Base-by-base conservation (phyloP, 257 asterid species). In the Galeopsis tetrahit region DNA sequence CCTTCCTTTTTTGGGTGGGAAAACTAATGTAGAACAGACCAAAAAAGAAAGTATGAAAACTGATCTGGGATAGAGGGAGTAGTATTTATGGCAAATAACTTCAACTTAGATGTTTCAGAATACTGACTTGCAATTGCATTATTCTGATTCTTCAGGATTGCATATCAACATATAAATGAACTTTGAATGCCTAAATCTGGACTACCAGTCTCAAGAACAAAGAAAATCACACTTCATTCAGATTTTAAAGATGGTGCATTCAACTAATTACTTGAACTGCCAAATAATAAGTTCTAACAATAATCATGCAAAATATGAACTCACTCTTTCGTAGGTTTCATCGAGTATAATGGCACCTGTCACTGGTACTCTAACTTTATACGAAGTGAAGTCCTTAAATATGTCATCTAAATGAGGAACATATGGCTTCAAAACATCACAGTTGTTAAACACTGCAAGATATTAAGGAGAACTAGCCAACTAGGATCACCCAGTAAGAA, bases 341-440 rank as follows among this genome's bases (percentile, higher is more conserved):
- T 91, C 97, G 81, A 91, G 84, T 72, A 91, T 91, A 43, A 91
- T 91, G 77, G 96, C 96, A 79, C 94, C 97, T 2, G 92, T 87
- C 59, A 91, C 96, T 58, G 97, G 97, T 83, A 91, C 97, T 68
- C 97, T 92, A 74, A 87, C 92, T 78, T 91, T 91, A 80, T 91
- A 91, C 14, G 97, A 87, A 17, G 96, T 91, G 72, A 91, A 91
- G 82, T 91, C 96, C 87, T 91, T 91, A 80, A 91, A 89, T 73
- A 89, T 91, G 77, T 91, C 96, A 70, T 91, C 97, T 52, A 91
- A 75, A 75, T 91, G 97, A 15, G 91, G 82, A 64, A 89, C 94
- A 79, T 91, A 91, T 28, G 97, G 97, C 80, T 86, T 91, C 59
- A 91, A 80, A 71, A 91, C 97, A 66, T 91, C 91, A 38, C 97